These are phyloP conservation scores for Macrocybe gigantea DNA, from an alignment of 768 basidiomycete species.

Conservation along the genomic window DNA sequence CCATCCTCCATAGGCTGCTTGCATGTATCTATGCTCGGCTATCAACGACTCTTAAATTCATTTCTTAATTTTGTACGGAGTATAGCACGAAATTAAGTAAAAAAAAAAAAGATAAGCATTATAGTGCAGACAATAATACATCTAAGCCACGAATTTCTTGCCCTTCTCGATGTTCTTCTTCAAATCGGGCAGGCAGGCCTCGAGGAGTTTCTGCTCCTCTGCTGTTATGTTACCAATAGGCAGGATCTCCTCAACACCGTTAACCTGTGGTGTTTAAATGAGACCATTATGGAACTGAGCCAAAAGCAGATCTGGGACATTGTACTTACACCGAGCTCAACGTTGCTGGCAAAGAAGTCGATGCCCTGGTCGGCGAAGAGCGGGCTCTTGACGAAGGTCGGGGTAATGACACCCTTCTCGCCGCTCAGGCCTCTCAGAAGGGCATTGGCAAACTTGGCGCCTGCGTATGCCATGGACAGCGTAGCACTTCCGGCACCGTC, in stretches of 20 bases:
- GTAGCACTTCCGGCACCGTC: slow-evolving; percentile 93
- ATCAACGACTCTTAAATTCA: not conserved
- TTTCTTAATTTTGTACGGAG: not conserved
- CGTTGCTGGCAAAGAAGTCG: slow-evolving; percentile 90
- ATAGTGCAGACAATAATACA: no score
- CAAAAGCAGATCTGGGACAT: not conserved
- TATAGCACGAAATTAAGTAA: no score
- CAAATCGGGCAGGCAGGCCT: slow-evolving; percentile 84
- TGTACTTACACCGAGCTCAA: slow-evolving; percentile 85
- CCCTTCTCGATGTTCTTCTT: slow-evolving; percentile 99
- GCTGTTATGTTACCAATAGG: slow-evolving; percentile 73
- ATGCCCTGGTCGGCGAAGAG: slow-evolving; percentile 82
- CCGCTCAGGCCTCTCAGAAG: slow-evolving; percentile 83
- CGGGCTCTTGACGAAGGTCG: slow-evolving; percentile 87
- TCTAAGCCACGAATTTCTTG: slow-evolving; percentile 47
- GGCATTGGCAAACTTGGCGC: slow-evolving; percentile 82
- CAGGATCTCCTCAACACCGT: slow-evolving; percentile 93
- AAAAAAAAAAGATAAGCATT: no score
- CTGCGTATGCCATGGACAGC: slow-evolving; percentile 93
- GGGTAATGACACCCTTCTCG: slow-evolving; percentile 80
- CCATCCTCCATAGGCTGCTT: not conserved
- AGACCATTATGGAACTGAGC: slow-evolving; percentile 4
- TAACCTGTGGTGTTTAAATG: slow-evolving; percentile 33
- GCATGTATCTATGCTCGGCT: not conserved
- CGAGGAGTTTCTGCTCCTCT: slow-evolving; percentile 82